These are phyloP conservation scores for Streptanthus diversifolius DNA, from an alignment of 345 rosid genomes.

Conservation along the genomic window DNA sequence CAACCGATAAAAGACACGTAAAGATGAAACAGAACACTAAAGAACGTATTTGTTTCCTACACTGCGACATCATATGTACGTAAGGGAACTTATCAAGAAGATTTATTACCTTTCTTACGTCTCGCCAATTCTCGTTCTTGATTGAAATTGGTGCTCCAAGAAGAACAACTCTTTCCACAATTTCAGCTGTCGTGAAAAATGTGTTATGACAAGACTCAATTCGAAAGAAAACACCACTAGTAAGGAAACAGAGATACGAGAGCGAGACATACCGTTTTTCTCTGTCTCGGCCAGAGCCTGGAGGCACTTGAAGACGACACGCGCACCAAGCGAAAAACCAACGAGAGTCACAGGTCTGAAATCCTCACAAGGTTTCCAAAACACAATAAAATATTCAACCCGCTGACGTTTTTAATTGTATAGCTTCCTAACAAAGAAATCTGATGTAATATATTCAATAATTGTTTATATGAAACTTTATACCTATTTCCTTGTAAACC, in stretches of 20 bases:
- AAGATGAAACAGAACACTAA: constrained; percentile 9
- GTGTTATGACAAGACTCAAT: neutral
- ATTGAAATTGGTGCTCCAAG: constrained; percentile 38
- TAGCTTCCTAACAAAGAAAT: neutral
- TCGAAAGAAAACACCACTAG: neutral
- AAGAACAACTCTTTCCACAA: constrained; percentile 30
- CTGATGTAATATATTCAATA: neutral
- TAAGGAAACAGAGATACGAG: neutral
- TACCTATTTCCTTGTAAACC: constrained; percentile 97
- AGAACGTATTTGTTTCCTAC: neutral
- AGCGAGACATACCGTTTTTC: constrained; percentile 45
- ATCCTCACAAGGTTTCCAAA: constrained; percentile 43
- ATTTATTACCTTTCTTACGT: constrained; percentile 66
- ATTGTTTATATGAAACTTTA: neutral
- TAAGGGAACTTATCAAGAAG: neutral
- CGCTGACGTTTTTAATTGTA: neutral
- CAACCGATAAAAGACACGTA: neutral
- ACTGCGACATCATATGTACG: neutral
- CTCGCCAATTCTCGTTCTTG: constrained; percentile 78
- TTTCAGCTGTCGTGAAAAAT: constrained; percentile 55
- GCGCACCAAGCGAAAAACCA: constrained; percentile 93
- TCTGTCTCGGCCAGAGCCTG: constrained; percentile 75
- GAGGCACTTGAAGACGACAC: constrained; percentile 90
- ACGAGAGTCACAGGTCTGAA: constrained; percentile 91
- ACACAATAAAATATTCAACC: neutral